A percentile compares a stretch with the other conserved stretches of the same genome.
Evolutionary conservation across 768 basidiomycete genomes (phyloP).

Genomic region (Tylopilus sp.): DNA sequence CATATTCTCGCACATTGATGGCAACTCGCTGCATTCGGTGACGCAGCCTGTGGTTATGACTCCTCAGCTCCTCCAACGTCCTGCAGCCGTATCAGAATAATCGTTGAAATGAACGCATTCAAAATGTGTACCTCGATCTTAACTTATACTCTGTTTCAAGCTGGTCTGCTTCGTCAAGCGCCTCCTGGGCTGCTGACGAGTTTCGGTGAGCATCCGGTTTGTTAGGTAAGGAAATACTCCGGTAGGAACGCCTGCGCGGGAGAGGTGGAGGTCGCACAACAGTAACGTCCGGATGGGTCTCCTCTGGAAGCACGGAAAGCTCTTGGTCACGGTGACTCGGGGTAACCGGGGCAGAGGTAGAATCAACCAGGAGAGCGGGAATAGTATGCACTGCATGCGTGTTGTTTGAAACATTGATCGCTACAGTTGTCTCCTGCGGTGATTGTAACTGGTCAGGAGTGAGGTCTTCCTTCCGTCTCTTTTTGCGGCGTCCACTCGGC

Average conservation of each 20-base stretch:
- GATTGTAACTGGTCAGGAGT: slow-evolving; percentile 24
- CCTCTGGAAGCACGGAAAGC: background rate
- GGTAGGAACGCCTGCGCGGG: slow-evolving; percentile 13
- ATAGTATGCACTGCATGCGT: slow-evolving; percentile 3
- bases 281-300: background rate
- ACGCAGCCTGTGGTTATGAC: slow-evolving; percentile 65
- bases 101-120: background rate
- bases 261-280: background rate
- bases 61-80: slow-evolving; percentile 53
- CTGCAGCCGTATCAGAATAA: slow-evolving; percentile 33
- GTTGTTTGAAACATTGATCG: slow-evolving; percentile 7
- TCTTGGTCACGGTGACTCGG: slow-evolving; percentile 7
- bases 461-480: slow-evolving; percentile 20
- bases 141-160: slow-evolving; percentile 52
- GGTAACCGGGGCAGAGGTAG: background rate
- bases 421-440: slow-evolving; percentile 13
- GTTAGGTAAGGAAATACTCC: slow-evolving; percentile 37
- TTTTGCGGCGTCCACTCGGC: slow-evolving; percentile 12
- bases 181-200: slow-evolving; percentile 34
- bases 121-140: slow-evolving; percentile 24
- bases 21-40: slow-evolving; percentile 68
- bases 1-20: slow-evolving; percentile 60
- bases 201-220: slow-evolving; percentile 22
- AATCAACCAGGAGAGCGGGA: slow-evolving; percentile 4
- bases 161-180: slow-evolving; percentile 46